Percentiles rank a stretch among this genome's conserved stretches.
These are phyloP conservation scores for Tolypocladium amazonense DNA, from an alignment of 2,329 filamentous ascomycete species.

Conservation along the genomic window DNA sequence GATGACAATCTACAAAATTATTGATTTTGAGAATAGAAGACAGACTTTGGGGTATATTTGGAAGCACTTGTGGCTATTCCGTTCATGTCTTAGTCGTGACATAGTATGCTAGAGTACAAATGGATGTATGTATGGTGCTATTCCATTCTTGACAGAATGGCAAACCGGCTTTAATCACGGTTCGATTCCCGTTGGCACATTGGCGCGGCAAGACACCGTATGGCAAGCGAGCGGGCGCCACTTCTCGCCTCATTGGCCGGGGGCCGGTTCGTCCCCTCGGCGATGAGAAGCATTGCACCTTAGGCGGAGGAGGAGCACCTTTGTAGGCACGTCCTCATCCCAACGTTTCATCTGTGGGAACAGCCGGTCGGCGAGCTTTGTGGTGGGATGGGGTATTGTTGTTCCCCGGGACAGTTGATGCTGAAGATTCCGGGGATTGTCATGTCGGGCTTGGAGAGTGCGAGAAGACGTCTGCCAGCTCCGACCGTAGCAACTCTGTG, in stretches of 20 bases:
- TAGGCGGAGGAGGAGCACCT: not conserved
- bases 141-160: not conserved
- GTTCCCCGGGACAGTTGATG: not conserved
- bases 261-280: not conserved
- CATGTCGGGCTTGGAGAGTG: conserved; percentile 12
- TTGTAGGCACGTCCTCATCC: not conserved
- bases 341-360: not conserved
- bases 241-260: not conserved
- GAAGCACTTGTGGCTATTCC: not conserved
- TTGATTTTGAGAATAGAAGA: not conserved
- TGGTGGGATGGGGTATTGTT: not conserved
- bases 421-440: not conserved
- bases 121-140: not conserved
- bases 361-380: not conserved
- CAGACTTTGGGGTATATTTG: not conserved
- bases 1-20: not conserved
- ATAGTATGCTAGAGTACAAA: not conserved
- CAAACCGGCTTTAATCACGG: not conserved
- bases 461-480: conserved; percentile 19
- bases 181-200: not conserved
- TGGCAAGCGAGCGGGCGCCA: not conserved
- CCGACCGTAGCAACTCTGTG: conserved; percentile 24
- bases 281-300: not conserved
- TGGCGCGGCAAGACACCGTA: not conserved
- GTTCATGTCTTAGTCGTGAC: not conserved